These are phyloP conservation scores for Fraxinus paxiana DNA, from an alignment of 305 asterid genomes.

Conservation along the genomic window DNA sequence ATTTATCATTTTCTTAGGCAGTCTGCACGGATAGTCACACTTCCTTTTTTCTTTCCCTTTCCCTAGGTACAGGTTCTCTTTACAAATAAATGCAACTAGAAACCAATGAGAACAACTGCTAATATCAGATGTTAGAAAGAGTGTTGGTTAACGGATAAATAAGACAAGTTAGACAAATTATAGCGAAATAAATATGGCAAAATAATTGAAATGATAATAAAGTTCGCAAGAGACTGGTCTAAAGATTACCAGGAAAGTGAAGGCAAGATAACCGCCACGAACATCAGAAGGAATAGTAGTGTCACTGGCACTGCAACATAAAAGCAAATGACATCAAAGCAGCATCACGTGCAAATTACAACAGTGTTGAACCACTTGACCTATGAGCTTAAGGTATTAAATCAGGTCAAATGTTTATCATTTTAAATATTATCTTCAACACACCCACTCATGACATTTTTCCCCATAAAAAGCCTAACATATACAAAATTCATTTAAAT, in stretches of 20 bases:
- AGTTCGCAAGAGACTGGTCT: slow-evolving; percentile 14
- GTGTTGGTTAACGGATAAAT: slow-evolving; percentile 3
- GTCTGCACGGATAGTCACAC: neutral
- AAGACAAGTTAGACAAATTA: neutral
- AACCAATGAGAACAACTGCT: neutral
- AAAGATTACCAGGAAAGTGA: slow-evolving; percentile 57
- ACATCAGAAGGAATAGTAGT: slow-evolving; percentile 61
- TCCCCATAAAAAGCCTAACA: neutral
- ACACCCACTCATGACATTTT: neutral
- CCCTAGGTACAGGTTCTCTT: neutral
- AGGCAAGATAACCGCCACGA: slow-evolving; percentile 89
- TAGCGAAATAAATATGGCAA: slow-evolving; percentile 17
- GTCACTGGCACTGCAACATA: slow-evolving; percentile 61
- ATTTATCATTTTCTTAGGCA: neutral
- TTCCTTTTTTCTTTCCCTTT: neutral
- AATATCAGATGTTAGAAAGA: neutral
- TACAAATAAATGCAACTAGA: neutral
- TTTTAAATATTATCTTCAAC: neutral
- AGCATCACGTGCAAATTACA: neutral
- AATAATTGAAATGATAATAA: slow-evolving; percentile 6
- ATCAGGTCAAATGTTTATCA: neutral
- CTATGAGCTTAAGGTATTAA: neutral
- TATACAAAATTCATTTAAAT: neutral
- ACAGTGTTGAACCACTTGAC: neutral
- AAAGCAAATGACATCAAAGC: slow-evolving; percentile 15